phyloP scores from a whole-genome alignment of 2,329 filamentous ascomycete genomes.

The Berkeleyomyces basicola region DNA sequence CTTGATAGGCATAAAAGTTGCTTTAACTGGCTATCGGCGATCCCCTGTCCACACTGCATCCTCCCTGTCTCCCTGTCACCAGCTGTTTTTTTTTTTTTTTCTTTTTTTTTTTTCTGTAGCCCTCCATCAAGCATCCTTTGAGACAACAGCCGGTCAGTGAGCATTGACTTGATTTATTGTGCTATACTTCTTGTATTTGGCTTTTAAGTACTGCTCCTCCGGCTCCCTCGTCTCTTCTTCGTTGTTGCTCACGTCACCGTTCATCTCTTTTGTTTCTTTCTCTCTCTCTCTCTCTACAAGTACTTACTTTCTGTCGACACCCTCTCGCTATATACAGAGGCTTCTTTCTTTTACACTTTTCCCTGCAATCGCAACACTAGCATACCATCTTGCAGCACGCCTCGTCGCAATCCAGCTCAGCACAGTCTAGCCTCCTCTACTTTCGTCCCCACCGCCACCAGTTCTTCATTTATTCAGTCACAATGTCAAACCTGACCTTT shows the following conservation, averaged over 20 bases:
- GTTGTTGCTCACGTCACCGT: background rate
- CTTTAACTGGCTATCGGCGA: conserved; percentile 1
- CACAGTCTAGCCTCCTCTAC: background rate
- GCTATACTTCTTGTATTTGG: background rate
- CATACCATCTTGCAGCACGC: background rate
- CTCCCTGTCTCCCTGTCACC: background rate
- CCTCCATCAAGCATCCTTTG: background rate
- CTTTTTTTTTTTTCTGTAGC: background rate
- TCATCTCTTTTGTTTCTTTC: background rate
- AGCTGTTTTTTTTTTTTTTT: background rate
- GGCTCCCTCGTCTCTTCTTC: background rate
- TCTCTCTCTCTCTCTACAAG: background rate
- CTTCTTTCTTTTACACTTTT: background rate
- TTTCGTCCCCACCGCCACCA: background rate
- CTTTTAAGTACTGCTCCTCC: background rate
- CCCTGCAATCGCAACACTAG: background rate
- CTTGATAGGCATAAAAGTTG: conserved; percentile 2
- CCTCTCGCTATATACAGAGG: background rate
- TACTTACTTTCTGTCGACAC: background rate
- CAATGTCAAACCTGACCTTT: conserved; percentile 1
- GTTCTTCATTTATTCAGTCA: background rate
- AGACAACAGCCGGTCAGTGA: background rate
- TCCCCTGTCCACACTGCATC: background rate
- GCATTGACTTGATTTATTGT: background rate
- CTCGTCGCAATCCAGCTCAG: background rate